Percentiles rank a stretch among this genome's conserved stretches.
phyloP scores from a whole-genome alignment of 106 monocot species.

The Dendrobium catenatum region DNA sequence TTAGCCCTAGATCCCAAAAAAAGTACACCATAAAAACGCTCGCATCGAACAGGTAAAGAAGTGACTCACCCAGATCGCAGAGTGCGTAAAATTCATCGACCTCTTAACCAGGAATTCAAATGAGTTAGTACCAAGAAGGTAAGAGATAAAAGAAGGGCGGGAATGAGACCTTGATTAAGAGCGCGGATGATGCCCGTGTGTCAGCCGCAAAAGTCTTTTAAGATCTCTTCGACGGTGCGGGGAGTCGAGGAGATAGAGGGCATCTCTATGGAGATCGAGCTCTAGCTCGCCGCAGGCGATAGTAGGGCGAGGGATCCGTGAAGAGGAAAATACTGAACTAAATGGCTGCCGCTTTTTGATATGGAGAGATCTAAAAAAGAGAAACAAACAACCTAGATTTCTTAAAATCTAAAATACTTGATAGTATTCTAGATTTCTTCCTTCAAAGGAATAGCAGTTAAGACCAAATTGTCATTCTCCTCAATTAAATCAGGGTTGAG shows the following conservation, averaged over 20 bases:
- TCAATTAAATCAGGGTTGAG: too few relatives aligned
- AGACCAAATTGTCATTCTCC: too few relatives aligned
- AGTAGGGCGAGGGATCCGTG: neutral
- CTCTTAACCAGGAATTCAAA: constrained; percentile 28
- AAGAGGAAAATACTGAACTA: too few relatives aligned
- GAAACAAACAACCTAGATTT: neutral
- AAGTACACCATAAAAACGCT: constrained; percentile 2
- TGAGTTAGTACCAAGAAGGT: neutral
- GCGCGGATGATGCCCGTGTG: constrained; percentile 75
- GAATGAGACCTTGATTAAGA: constrained; percentile 45
- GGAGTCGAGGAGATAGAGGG: constrained; percentile 49
- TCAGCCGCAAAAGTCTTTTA: constrained; percentile 68
- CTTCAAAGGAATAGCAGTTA: too few relatives aligned
- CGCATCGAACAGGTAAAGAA: neutral
- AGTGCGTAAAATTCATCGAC: constrained; percentile 75
- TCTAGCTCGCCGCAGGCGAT: neutral
- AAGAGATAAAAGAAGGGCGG: neutral
- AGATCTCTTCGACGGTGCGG: constrained; percentile 88
- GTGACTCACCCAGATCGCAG: constrained; percentile 76
- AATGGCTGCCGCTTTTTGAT: too few relatives aligned
- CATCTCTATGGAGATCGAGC: constrained; percentile 24
- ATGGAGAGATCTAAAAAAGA: neutral
- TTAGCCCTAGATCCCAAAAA: neutral
- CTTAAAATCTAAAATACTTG: too few relatives aligned
- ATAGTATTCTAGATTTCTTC: too few relatives aligned